Percentiles rank a stretch among this genome's conserved stretches.
Evolutionary conservation across 2,329 filamentous ascomycete genomes (phyloP).

Genomic region (Akanthomyces uredinophilus): DNA sequence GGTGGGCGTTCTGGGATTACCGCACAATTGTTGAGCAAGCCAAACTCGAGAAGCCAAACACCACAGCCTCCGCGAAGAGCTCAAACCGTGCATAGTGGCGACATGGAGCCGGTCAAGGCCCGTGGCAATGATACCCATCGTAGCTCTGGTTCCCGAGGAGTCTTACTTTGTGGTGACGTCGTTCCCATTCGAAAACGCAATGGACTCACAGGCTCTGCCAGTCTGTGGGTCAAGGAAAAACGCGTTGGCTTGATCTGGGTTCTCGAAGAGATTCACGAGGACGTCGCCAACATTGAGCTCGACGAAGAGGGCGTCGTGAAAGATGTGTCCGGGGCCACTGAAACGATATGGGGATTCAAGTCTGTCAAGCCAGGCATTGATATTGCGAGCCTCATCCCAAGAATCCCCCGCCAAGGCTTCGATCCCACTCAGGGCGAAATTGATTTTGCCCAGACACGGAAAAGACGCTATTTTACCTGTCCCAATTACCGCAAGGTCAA

Average conservation of each 20-base stretch:
- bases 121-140: constrained; percentile 56
- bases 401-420: constrained; percentile 71
- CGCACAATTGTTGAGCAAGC: constrained; percentile 81
- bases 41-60: constrained; percentile 53
- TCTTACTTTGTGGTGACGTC: constrained; percentile 93
- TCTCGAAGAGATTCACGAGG: constrained; percentile 93
- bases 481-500: constrained; percentile 70
- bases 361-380: constrained; percentile 63
- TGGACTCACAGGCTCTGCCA: constrained; percentile 84
- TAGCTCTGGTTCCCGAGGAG: constrained; percentile 74
- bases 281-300: constrained; percentile 71
- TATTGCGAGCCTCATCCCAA: constrained; percentile 72
- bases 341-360: constrained; percentile 78
- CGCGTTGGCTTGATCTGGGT: constrained; percentile 93
- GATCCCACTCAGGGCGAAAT: constrained; percentile 65
- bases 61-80: constrained; percentile 56
- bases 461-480: constrained; percentile 78
- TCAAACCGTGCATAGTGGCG: constrained; percentile 57
- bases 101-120: constrained; percentile 51
- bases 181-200: constrained; percentile 96
- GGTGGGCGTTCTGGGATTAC: constrained; percentile 74
- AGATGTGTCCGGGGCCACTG: constrained; percentile 67
- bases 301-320: constrained; percentile 73
- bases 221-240: constrained; percentile 98
- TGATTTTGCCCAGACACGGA: constrained; percentile 70